Base-by-base conservation (phyloP, 2,329 filamentous ascomycete genomes). In the Blumeria graminis region DNA sequence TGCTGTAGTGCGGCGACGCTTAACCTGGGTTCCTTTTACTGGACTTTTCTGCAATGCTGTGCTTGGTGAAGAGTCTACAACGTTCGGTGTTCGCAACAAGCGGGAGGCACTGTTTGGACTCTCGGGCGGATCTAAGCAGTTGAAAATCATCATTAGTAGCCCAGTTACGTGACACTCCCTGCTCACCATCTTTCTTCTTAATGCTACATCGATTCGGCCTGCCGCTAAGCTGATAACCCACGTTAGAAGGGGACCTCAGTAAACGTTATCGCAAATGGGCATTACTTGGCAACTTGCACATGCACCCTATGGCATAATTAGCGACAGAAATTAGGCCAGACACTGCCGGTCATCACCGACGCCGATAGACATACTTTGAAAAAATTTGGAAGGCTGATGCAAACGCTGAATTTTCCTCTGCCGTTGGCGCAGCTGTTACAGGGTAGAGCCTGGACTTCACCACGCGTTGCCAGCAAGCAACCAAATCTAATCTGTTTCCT, bases 401-500 rank as follows among this genome's bases (percentile, higher is more conserved):
- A 66, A 35, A 63, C 56, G 45, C 55, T 60, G 57, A 66, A 66
- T 54, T 66, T 66, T 9, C 65, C 65, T 34, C 65, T 57, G 14
- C 63, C 64, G 59, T 64, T 65, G 9, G 64, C 62, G 55, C 65
- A 66, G 39, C 59, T 64, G 35, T 58, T 58, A 53, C 65, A 66
- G 41, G 63, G 64, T 28, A 54, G 43, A 1, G 58, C 55, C 50
- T 63, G 61, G 13, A 64, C 56, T 18, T 65, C 60, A 35, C 65
- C 65, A 8, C 64, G 60, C 34, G 64, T 66, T 9, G 64, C 64
- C 45, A 66, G 60, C 18, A 66, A 54, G 60, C 63, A 65, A 9
- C 64, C 65, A 57, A 64, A 66, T 57, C 64, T 56, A 51, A 66
- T 66, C 55, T 66, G 64, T 55, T 66, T 66, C 56, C 65, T 60